Conservation (phyloP, 352 stramenopile genomes). For the Globisporangium takayamanum region DNA sequence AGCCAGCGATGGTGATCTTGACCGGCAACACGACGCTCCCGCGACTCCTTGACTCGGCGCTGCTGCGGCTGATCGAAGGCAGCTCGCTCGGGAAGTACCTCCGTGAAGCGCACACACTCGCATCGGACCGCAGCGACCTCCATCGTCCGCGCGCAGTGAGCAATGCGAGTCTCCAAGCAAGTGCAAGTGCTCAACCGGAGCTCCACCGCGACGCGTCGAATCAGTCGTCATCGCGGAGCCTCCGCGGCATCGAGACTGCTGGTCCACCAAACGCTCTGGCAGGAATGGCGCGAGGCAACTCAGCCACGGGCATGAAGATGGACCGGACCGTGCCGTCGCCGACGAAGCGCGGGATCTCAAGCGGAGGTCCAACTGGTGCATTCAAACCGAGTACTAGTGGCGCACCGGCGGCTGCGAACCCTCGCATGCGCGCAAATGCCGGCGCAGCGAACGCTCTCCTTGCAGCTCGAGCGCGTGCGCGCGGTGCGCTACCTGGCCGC, state of each 20-base stretch:
- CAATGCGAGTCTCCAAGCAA: constrained; percentile 24
- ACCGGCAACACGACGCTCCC: constrained; percentile 37
- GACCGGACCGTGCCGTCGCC: constrained; percentile 41
- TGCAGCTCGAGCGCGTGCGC: constrained; percentile 56
- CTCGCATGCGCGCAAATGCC: constrained; percentile 36
- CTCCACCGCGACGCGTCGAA: constrained; percentile 41
- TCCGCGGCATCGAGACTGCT: constrained; percentile 11
- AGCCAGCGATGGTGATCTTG: constrained; percentile 36
- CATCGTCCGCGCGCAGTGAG: constrained; percentile 21
- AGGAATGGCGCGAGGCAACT: constrained; percentile 6
- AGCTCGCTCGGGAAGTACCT: constrained; percentile 48
- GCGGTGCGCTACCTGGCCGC: constrained; percentile 46
- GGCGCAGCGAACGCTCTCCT: constrained; percentile 67
- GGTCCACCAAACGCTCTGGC: constrained; percentile 5
- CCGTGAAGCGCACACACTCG: constrained; percentile 41
- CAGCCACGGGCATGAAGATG: constrained; percentile 16
- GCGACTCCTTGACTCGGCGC: constrained; percentile 31
- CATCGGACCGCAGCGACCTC: constrained; percentile 10
- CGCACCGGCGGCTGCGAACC: constrained; percentile 7
- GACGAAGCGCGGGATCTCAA: constrained; percentile 31
- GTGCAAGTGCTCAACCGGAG: constrained; percentile 25
- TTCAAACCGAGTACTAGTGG: constrained; percentile 20
- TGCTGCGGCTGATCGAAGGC: constrained; percentile 39
- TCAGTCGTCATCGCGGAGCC: constrained; percentile 37
- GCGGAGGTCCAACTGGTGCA: constrained; percentile 15